Percentiles rank a stretch among this genome's conserved stretches.
Conservation (phyloP, 148 eudicot genomes). For the Chenopodium formosanum region DNA sequence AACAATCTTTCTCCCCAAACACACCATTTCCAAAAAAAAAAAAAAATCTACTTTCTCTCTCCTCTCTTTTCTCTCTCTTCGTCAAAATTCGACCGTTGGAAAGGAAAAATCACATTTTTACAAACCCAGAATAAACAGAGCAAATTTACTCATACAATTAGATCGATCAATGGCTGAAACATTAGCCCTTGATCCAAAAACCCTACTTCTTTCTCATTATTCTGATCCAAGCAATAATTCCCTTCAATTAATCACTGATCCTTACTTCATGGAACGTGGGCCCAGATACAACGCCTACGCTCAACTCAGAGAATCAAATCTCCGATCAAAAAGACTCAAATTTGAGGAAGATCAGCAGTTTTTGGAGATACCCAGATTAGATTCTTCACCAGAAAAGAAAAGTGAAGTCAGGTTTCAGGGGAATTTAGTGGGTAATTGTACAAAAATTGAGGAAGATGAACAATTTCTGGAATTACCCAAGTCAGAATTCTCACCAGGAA, state of each 20-base stretch:
- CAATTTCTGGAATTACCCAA: not conserved
- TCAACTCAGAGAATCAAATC: slow-evolving; percentile 59
- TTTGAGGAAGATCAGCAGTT: slow-evolving; percentile 16
- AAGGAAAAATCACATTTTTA: slow-evolving; percentile 10
- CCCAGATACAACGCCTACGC: slow-evolving; percentile 71
- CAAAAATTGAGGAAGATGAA: slow-evolving; percentile 13
- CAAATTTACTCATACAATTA: slow-evolving; percentile 8
- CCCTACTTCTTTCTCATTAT: slow-evolving; percentile 35
- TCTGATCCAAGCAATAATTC: slow-evolving; percentile 24
- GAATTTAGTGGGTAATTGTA: slow-evolving; percentile 25
- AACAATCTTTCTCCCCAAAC: not conserved
- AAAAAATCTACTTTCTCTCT: slow-evolving; percentile 9
- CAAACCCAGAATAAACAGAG: slow-evolving; percentile 27
- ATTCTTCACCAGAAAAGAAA: slow-evolving; percentile 47
- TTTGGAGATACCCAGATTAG: slow-evolving; percentile 22
- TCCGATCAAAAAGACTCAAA: slow-evolving; percentile 35
- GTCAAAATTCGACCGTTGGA: slow-evolving; percentile 47
- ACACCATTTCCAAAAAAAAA: not conserved
- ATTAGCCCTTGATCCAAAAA: slow-evolving; percentile 38
- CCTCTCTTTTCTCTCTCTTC: slow-evolving; percentile 4
- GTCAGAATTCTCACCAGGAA: slow-evolving; percentile 19
- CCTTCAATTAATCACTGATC: slow-evolving; percentile 31
- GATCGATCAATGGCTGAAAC: slow-evolving; percentile 37
- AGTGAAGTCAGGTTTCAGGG: slow-evolving; percentile 43
- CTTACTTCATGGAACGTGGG: slow-evolving; percentile 58